A percentile compares a stretch with the other conserved stretches of the same genome.
These are phyloP conservation scores for Tulasnella sp. DNA, from an alignment of 768 basidiomycete species.

Conservation along the genomic window DNA sequence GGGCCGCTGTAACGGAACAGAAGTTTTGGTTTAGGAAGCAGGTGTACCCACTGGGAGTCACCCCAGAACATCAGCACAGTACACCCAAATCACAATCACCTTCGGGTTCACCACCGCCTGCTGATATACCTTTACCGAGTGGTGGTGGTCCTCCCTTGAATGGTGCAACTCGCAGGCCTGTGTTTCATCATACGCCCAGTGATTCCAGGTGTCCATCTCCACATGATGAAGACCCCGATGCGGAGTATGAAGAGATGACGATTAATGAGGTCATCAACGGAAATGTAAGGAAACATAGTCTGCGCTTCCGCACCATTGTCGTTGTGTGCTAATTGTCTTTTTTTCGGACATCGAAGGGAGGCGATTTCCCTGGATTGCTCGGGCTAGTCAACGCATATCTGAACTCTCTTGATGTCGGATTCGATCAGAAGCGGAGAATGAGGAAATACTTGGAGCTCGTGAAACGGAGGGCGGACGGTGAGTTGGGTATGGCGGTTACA, in stretches of 20 bases:
- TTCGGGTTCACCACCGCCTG: conserved; percentile 21
- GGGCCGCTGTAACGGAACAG: conserved; percentile 62
- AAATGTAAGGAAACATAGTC: conserved; percentile 40
- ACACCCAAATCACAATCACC: conserved; percentile 12
- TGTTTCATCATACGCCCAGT: conserved; percentile 38
- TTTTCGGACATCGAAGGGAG: conserved; percentile 43
- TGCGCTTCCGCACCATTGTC: neutral
- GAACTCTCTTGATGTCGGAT: conserved; percentile 70
- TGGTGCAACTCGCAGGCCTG: conserved; percentile 24
- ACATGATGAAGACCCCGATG: conserved; percentile 41
- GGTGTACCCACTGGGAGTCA: conserved; percentile 51
- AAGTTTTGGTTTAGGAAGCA: conserved; percentile 88
- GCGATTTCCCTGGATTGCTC: conserved; percentile 66
- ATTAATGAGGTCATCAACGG: conserved; percentile 91
- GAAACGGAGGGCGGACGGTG: conserved; percentile 68
- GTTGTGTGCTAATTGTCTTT: neutral
- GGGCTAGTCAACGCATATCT: conserved; percentile 76
- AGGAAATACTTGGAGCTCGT: conserved; percentile 72
- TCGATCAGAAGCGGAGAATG: conserved; percentile 49
- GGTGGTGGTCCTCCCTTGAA: neutral
- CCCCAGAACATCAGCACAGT: neutral
- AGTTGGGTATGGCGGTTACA: conserved; percentile 21
- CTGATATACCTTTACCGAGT: neutral
- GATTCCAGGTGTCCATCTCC: conserved; percentile 50
- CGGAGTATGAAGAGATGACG: conserved; percentile 89